Conservation (phyloP, 257 asterid genomes). For the Linderniella brevidens region DNA sequence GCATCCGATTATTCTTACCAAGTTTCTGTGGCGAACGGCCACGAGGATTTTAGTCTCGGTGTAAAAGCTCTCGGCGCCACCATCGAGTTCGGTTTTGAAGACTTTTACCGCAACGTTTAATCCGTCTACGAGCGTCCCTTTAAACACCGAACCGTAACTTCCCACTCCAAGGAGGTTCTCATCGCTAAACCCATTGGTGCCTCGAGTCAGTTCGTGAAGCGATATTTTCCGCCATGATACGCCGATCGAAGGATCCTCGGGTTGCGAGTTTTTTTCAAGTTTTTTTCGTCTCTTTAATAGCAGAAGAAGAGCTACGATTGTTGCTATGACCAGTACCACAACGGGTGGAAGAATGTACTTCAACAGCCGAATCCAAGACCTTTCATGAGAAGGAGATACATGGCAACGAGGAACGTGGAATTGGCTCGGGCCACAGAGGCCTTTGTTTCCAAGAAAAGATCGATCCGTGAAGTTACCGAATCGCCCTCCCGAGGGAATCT, state of each 20-base stretch:
- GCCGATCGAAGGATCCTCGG: background rate
- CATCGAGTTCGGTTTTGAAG: conserved; percentile 13
- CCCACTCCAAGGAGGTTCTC: conserved; percentile 18
- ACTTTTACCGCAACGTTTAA: conserved; percentile 18
- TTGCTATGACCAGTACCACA: background rate
- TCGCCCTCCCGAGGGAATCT: conserved; percentile 14
- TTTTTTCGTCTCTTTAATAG: conserved; percentile 9
- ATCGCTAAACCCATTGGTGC: conserved; percentile 13
- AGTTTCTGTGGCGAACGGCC: conserved; percentile 17
- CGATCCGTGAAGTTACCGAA: conserved; percentile 16
- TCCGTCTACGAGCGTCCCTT: conserved; percentile 17
- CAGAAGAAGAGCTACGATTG: background rate
- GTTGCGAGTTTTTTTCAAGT: background rate
- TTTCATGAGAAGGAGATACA: background rate
- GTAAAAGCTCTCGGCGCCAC: conserved; percentile 15
- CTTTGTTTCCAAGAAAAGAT: conserved; percentile 15
- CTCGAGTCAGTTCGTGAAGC: conserved; percentile 12
- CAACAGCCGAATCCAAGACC: background rate
- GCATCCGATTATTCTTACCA: conserved; percentile 16
- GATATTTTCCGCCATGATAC: conserved; percentile 13
- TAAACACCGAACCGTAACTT: conserved; percentile 17
- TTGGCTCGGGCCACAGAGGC: conserved; percentile 12
- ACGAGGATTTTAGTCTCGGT: conserved; percentile 15
- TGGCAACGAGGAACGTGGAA: conserved; percentile 14
- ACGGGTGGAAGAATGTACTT: conserved; percentile 10